Percentiles rank a stretch among this genome's conserved stretches.
These are phyloP conservation scores for Leptomonas seymouri DNA, from an alignment of 208 protist species.

Conservation along the genomic window DNA sequence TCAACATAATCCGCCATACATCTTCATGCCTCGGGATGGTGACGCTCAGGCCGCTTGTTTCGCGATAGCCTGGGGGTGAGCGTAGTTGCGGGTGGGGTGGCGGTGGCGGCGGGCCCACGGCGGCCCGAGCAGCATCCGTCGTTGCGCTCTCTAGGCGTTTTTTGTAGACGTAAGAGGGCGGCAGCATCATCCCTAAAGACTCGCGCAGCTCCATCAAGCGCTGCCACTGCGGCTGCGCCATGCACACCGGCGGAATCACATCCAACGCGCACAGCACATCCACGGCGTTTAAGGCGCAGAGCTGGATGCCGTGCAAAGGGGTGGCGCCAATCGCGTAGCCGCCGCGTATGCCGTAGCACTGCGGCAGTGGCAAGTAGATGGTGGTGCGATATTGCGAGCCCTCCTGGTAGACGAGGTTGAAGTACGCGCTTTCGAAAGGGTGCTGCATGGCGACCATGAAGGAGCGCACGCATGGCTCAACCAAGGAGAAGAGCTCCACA, in stretches of 20 bases:
- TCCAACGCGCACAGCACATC: conserved; percentile 70
- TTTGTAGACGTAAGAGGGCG: conserved; percentile 25
- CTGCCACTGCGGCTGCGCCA: conserved; percentile 36
- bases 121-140: not conserved
- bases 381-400: conserved; percentile 53
- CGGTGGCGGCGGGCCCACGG: conserved; percentile 12
- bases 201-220: conserved; percentile 51
- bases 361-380: conserved; percentile 73
- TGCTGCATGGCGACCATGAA: conserved; percentile 61
- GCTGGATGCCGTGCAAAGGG: conserved; percentile 20
- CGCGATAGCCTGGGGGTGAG: conserved; percentile 66
- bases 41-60: conserved; percentile 13
- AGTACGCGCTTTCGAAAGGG: conserved; percentile 54
- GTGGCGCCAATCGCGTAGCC: conserved; percentile 58
- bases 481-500: conserved; percentile 43
- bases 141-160: not conserved
- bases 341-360: conserved; percentile 62
- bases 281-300: conserved; percentile 60
- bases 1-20: conserved; percentile 63
- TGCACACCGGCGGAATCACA: conserved; percentile 36
- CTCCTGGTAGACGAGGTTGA: conserved; percentile 40
- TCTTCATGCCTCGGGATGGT: conserved; percentile 43
- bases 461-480: conserved; percentile 41
- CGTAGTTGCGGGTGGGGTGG: conserved; percentile 27
- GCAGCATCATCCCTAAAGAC: conserved; percentile 49